Evolutionary conservation across 306 rosid genomes (phyloP), one percentile per base, ranked within the genome.

Genomic region (Alnus rubra): DNA sequence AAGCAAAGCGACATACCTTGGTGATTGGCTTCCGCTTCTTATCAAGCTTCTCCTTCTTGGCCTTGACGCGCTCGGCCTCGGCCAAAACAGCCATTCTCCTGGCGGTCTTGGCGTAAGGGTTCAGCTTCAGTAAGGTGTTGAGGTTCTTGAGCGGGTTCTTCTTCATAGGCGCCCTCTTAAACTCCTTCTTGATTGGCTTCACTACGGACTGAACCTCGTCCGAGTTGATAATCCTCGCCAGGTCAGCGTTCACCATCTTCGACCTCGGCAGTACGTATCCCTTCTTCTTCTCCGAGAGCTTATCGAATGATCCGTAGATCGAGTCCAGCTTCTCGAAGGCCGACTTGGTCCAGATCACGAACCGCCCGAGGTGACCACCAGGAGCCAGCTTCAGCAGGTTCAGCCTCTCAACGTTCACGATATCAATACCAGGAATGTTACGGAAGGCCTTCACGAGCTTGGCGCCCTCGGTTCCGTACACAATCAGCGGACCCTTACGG

Each of bases 301-400:
- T 94, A 6, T 94, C 97, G 11, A 94, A 92, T 0, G 98, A 85
- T 0, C 98, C 97, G 15, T 94, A 94, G 15, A 94, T 88, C 0
- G 98, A 92, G 45, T 94, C 98, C 0, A 94, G 82, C 79, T 90
- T 94, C 93, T 94, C 97, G n/a, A 94, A 88, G 23, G 98, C 97
- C 6, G 93, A 82, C 47, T 92, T 90, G 0, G 97, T 94, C 98
- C 98, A 94, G 54, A 94, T 82, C 11, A 94, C 93, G 5, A 94
- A 90, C 79, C 98, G 83, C 0, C 97, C 97, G 0, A 94, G 88
- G 73, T 94, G 98, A 12, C 98, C 98, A 56, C 96, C 98, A 0
- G 98, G 98, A 0, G 98, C 98, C 0, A 94, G 87, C 76, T 89
- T 94, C 68, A 94, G 68, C 19, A 92, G 81, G 51, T 89, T 92